These are phyloP conservation scores for Grifola frondosa DNA, from an alignment of 1,284 basidiomycete genomes.

Conservation along the genomic window DNA sequence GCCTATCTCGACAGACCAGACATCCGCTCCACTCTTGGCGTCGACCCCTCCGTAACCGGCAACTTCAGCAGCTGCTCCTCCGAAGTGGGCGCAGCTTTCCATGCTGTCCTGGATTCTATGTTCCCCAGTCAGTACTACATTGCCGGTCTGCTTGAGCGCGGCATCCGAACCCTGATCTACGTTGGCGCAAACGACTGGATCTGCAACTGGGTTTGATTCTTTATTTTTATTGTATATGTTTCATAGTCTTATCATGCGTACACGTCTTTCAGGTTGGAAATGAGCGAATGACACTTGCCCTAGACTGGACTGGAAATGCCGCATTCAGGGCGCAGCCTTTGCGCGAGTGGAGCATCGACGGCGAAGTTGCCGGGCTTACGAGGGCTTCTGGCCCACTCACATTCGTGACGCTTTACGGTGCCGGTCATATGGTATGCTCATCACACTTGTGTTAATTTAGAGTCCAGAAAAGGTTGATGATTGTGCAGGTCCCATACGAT, in stretches of 20 bases:
- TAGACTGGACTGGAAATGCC: slow-evolving; percentile 62
- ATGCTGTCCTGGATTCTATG: slow-evolving; percentile 36
- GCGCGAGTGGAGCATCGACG: slow-evolving; percentile 52
- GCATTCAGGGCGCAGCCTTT: slow-evolving; percentile 47
- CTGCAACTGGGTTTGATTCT: slow-evolving; percentile 80
- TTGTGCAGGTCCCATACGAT: slow-evolving; percentile 58
- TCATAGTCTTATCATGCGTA: too few relatives aligned
- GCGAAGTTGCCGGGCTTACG: slow-evolving; percentile 54
- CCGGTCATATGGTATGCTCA: slow-evolving; percentile 56
- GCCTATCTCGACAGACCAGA: slow-evolving; percentile 56
- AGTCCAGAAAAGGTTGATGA: background rate
- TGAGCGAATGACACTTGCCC: slow-evolving; percentile 55
- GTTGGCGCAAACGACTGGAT: slow-evolving; percentile 74
- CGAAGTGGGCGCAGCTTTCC: slow-evolving; percentile 44
- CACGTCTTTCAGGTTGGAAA: too few relatives aligned
- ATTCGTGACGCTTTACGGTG: slow-evolving; percentile 58
- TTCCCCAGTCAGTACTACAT: slow-evolving; percentile 57
- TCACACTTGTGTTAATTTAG: background rate
- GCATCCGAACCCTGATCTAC: slow-evolving; percentile 72
- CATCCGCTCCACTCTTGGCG: slow-evolving; percentile 57
- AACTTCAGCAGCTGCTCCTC: slow-evolving; percentile 53
- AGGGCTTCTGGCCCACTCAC: slow-evolving; percentile 60
- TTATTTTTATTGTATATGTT: too few relatives aligned
- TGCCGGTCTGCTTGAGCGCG: slow-evolving; percentile 71
- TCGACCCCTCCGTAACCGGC: slow-evolving; percentile 44